Evolutionary conservation across 129 eudicot genomes (phyloP).

Genomic region (Oenanthe sinensis): DNA sequence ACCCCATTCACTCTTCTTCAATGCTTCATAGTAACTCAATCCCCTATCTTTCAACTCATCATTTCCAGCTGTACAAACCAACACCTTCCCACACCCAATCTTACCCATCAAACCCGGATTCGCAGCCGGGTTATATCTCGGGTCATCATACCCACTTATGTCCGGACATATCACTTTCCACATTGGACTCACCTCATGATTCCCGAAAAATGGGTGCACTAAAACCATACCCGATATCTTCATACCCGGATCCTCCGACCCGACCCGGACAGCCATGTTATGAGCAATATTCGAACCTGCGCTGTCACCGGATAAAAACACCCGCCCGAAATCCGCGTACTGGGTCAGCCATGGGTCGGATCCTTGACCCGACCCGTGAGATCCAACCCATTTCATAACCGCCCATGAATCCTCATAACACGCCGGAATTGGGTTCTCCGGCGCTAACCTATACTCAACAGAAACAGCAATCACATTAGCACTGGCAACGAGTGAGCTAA

Average conservation of each 20-base stretch:
- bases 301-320: conserved; percentile 54
- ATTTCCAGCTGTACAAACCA: conserved; percentile 22
- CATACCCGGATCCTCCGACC: conserved; percentile 14
- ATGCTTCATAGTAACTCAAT: conserved; percentile 17
- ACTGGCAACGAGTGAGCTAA: conserved; percentile 21
- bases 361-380: conserved; percentile 29
- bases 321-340: conserved; percentile 34
- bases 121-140: conserved; percentile 41
- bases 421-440: conserved; percentile 34
- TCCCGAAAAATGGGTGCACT: conserved; percentile 47
- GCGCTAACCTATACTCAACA: conserved; percentile 41
- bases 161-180: conserved; percentile 41
- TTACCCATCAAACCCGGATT: conserved; percentile 26
- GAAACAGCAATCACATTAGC: conserved; percentile 35
- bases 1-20: conserved; percentile 26
- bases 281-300: conserved; percentile 55
- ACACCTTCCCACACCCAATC: conserved; percentile 34
- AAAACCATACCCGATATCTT: conserved; percentile 40
- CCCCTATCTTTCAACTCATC: conserved; percentile 28
- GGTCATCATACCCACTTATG: conserved; percentile 37
- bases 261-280: conserved; percentile 28
- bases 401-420: conserved; percentile 44
- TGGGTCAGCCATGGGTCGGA: conserved; percentile 42
- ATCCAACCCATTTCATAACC: conserved; percentile 39
- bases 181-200: conserved; percentile 24